Evolutionary conservation across 768 basidiomycete species (phyloP).

Genomic region (Lactarius evosmus): DNA sequence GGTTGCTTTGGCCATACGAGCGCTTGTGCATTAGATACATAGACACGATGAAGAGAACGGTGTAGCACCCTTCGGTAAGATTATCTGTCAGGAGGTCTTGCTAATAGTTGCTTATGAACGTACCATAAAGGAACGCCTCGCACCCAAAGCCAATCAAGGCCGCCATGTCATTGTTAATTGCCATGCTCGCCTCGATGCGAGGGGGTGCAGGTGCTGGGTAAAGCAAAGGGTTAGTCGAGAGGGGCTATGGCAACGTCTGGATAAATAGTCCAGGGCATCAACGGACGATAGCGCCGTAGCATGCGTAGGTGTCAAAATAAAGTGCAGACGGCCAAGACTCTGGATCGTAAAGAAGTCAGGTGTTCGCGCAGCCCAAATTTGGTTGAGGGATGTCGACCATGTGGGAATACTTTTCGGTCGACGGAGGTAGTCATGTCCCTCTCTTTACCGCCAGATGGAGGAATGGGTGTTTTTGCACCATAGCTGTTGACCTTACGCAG

Average conservation of each 20-base stretch:
- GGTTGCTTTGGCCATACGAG: background rate
- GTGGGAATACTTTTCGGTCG: background rate
- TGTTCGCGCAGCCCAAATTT: background rate
- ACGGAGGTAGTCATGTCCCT: background rate
- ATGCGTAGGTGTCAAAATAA: background rate
- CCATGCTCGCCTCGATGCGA: constrained; percentile 25
- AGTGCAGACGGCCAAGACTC: background rate
- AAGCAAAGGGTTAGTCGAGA: background rate
- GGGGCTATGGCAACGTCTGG: background rate
- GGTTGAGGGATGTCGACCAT: background rate
- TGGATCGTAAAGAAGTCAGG: background rate
- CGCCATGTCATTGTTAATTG: constrained; percentile 34
- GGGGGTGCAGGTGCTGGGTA: background rate
- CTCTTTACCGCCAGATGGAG: background rate
- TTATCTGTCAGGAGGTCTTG: background rate
- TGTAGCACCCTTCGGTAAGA: constrained; percentile 10
- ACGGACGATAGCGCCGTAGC: background rate
- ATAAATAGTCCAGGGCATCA: constrained; percentile 7
- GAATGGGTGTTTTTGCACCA: too few relatives aligned
- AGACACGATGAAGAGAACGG: constrained; percentile 6
- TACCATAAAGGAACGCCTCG: constrained; percentile 40
- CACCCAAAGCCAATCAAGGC: constrained; percentile 39
- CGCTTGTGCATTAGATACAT: constrained; percentile 2
- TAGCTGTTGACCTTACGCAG: too few relatives aligned
- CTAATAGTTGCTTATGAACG: constrained; percentile 29